phyloP scores from a whole-genome alignment of 2,329 filamentous ascomycete genomes.

The Cladosporium austrohemisphaericum region DNA sequence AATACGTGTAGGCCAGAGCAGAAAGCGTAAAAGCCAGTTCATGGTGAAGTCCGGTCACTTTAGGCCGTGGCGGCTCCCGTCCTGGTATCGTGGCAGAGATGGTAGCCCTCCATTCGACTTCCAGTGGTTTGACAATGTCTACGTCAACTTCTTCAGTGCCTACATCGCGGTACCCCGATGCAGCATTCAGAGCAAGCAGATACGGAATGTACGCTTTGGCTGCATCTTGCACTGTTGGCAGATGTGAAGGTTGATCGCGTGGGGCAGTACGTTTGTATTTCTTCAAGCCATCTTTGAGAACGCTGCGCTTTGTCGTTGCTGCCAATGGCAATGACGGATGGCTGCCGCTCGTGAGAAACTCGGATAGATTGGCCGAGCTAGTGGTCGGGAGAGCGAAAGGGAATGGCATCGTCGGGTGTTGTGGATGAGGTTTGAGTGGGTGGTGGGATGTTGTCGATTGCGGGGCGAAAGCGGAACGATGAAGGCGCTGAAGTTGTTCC shows the following conservation, averaged over 20 bases:
- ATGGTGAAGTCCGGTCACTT: constrained; percentile 70
- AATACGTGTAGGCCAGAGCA: constrained; percentile 71
- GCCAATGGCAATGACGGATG: constrained; percentile 84
- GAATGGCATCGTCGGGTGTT: constrained; percentile 67
- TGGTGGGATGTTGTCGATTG: neutral
- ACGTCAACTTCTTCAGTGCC: constrained; percentile 64
- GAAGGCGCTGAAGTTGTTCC: neutral
- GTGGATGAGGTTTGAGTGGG: neutral
- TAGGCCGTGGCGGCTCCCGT: constrained; percentile 63
- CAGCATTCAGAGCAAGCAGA: constrained; percentile 73
- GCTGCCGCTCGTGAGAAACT: constrained; percentile 71
- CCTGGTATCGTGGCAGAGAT: constrained; percentile 63
- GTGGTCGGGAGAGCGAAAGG: constrained; percentile 86
- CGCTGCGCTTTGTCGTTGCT: constrained; percentile 77
- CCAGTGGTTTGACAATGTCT: constrained; percentile 63
- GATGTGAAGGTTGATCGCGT: constrained; percentile 64
- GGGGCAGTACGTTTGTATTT: constrained; percentile 81
- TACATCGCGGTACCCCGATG: constrained; percentile 45
- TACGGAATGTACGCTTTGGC: constrained; percentile 80
- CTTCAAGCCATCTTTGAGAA: constrained; percentile 80
- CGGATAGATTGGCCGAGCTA: constrained; percentile 76
- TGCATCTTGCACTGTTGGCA: constrained; percentile 65
- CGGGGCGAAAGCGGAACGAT: neutral
- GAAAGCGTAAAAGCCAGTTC: constrained; percentile 78
- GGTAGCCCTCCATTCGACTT: constrained; percentile 77